Base-by-base conservation (phyloP, 2,329 filamentous ascomycete genomes). In the Fragosphaeria purpurea region DNA sequence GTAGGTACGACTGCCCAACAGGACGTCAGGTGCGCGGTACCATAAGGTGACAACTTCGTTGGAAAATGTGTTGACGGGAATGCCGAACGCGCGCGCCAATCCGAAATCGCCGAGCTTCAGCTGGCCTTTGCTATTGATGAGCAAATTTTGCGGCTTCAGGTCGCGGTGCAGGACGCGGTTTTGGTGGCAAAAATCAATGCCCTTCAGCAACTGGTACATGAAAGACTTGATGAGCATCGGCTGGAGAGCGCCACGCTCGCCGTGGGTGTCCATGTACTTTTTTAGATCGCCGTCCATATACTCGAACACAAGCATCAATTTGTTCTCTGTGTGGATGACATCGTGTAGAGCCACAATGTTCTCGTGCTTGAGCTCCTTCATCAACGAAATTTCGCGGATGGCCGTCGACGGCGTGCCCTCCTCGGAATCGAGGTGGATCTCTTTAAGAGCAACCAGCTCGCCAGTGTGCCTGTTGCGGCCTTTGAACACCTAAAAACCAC, bases 321-420 rank as follows among this genome's bases (percentile, higher is more conserved):
- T 98, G 72, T 97, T 98, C 74, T 98, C 93, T 52, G 93, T 98
- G 69, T 98, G 93, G 62, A 98, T 97, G 51, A 98, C 93, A 75
- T 98, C 93, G 76, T 97, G 88, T 5, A 98, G 82, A 53, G 85
- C 88, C 61, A 98, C 90, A 58, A 98, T 97, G 65, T 96, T 97
- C 67, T 96, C 90, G 69, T 98, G 93, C 70, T 97, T 97, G 58
- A 98, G 79, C 70, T 98, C 93, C 71, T 98, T 98, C 93, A 98
- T 97, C 51, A 98, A 77, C 1, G 90, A 96, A 62, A 98, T 98
- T 69, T 98, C 93, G 62, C 93, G 88, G 66, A 98, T 98, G 44
- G 93, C 93, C 0, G 93, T 98, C 47, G 87, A 94, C 4, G 93
- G 93, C 0, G 93, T 98, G 60, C 93, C 93, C 73, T 98, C 93